Percentiles rank a stretch among this genome's conserved stretches.
phyloP scores from a whole-genome alignment of 768 basidiomycete species.

The Calocera cornea region DNA sequence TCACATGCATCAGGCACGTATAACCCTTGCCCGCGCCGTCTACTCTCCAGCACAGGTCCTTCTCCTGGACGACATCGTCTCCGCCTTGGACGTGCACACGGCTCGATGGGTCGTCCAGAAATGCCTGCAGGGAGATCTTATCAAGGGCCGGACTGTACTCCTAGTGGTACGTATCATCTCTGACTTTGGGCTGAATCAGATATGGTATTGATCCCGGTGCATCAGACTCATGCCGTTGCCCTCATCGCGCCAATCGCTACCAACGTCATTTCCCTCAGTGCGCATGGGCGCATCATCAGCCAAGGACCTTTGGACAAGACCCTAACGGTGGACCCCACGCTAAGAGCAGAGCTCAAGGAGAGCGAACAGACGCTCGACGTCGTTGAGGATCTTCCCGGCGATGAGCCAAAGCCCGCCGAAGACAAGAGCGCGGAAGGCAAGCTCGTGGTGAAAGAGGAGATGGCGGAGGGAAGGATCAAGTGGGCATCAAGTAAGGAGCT shows the following conservation, averaged over 20 bases:
- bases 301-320: background rate
- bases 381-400: background rate
- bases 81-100: conserved; percentile 30
- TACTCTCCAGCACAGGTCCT: conserved; percentile 52
- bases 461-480: background rate
- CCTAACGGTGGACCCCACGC: background rate
- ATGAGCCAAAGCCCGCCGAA: background rate
- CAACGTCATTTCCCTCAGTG: background rate
- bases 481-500: background rate
- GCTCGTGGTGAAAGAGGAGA: background rate
- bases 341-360: background rate
- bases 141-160: conserved; percentile 37
- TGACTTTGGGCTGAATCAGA: background rate
- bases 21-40: conserved; percentile 45
- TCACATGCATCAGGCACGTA: conserved; percentile 25
- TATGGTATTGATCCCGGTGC: background rate
- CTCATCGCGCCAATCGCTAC: background rate
- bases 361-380: background rate
- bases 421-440: background rate
- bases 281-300: background rate
- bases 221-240: background rate
- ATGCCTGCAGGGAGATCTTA: conserved; percentile 35
- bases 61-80: conserved; percentile 34
- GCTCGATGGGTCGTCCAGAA: conserved; percentile 31
- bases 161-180: conserved; percentile 36